Evolutionary conservation across 2,329 filamentous ascomycete genomes (phyloP).

Genomic region (Hymenoscyphus albidus): DNA sequence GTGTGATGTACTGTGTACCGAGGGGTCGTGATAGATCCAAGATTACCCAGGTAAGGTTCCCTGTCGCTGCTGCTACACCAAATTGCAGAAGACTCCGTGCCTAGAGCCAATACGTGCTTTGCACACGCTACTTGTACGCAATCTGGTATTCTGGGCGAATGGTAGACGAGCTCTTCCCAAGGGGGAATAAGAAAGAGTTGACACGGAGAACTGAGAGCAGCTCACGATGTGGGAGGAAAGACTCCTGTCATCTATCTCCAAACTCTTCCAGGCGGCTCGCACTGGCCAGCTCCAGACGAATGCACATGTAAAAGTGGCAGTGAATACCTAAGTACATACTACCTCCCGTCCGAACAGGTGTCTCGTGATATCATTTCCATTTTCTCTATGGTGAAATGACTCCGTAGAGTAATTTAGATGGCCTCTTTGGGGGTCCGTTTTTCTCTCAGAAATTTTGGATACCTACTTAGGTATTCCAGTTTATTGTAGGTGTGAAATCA

Average conservation of each 20-base stretch:
- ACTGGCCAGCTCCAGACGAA: not conserved
- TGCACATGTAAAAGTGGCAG: no score
- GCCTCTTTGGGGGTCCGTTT: no score
- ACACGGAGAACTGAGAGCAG: not conserved
- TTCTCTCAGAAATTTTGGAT: no score
- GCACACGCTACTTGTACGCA: not conserved
- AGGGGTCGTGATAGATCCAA: slow-evolving; percentile 1
- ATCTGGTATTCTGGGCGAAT: not conserved
- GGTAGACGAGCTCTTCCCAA: not conserved
- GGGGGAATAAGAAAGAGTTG: not conserved
- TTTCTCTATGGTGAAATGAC: no score
- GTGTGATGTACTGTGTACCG: slow-evolving; percentile 1
- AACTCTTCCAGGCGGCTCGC: not conserved
- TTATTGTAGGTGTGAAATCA: no score
- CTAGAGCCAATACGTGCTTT: not conserved
- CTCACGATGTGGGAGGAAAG: not conserved
- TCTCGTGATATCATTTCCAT: no score
- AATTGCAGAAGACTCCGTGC: no score
- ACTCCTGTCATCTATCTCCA: not conserved
- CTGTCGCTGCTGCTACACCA: not conserved
- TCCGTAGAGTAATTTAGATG: no score
- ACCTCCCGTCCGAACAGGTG: no score
- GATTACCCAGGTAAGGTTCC: not conserved
- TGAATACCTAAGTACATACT: no score
- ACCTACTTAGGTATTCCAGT: no score